Percentiles rank a stretch among this genome's conserved stretches.
phyloP scores from a whole-genome alignment of 805 yeast species.

The Kodamaea hsintzibuensis region DNA sequence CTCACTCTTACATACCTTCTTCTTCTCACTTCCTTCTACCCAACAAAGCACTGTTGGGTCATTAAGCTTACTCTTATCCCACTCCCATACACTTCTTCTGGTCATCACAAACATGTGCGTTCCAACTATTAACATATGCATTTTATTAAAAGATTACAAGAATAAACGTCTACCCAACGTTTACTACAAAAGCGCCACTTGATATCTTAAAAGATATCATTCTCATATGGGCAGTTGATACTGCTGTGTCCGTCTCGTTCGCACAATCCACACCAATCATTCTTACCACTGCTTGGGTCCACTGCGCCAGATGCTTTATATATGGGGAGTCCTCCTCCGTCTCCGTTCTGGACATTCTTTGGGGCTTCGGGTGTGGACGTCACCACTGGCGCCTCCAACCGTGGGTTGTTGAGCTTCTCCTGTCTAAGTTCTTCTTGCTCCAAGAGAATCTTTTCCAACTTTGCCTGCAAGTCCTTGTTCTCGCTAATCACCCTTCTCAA shows the following conservation, averaged over 20 bases:
- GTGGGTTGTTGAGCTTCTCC: constrained; percentile 3
- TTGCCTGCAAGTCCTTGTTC: constrained; percentile 23
- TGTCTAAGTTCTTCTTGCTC: constrained; percentile 5
- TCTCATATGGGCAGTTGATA: constrained; percentile 83
- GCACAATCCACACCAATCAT: constrained; percentile 90
- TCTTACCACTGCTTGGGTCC: constrained; percentile 75
- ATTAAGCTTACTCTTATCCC: too few relatives aligned
- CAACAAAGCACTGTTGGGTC: too few relatives aligned
- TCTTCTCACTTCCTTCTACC: too few relatives aligned
- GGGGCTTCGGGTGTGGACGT: not conserved
- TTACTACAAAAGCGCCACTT: not conserved
- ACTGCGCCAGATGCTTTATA: constrained; percentile 47
- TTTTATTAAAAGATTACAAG: not conserved
- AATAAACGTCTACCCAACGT: not conserved
- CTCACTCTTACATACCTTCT: too few relatives aligned
- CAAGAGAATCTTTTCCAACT: constrained; percentile 11
- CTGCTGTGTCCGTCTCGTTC: constrained; percentile 89
- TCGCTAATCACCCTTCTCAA: constrained; percentile 21
- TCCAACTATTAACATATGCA: not conserved
- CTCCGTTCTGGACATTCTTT: not conserved
- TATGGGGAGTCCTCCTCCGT: constrained; percentile 36
- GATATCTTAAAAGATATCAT: constrained; percentile 46
- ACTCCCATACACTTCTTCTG: too few relatives aligned
- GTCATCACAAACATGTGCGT: not conserved
- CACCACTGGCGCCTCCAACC: not conserved